Percentiles rank a stretch among this genome's conserved stretches.
Conservation (phyloP, 192 early-diverging fungal species). For the Glomus cerebriforme region DNA sequence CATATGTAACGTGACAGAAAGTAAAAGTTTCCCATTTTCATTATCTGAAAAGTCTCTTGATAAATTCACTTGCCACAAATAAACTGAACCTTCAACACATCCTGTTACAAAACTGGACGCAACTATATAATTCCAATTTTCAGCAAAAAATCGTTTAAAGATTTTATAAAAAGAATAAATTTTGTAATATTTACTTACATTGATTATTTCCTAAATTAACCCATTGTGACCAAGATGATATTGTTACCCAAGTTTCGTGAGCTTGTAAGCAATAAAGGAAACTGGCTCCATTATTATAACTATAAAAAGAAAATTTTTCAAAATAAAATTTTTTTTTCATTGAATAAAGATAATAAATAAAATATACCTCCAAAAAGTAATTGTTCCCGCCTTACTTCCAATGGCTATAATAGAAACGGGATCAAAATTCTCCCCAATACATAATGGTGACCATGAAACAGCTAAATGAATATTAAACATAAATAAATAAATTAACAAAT, state of each 20-base stretch:
- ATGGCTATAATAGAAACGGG: conserved; percentile 24
- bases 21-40: background rate
- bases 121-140: background rate
- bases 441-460: conserved; percentile 25
- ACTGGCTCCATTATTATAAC: conserved; percentile 16
- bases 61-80: conserved; percentile 16
- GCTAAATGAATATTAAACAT: conserved; percentile 1
- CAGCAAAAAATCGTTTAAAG: background rate
- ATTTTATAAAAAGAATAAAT: background rate
- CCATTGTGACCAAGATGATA: conserved; percentile 24
- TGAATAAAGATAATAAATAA: background rate
- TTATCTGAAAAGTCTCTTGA: background rate
- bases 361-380: conserved; percentile 27
- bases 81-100: conserved; percentile 25
- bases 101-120: conserved; percentile 12
- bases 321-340: background rate
- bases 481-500: too few relatives aligned
- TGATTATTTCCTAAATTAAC: background rate
- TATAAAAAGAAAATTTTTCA: background rate
- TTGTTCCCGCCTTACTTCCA: conserved; percentile 28
- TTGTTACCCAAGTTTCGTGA: conserved; percentile 19
- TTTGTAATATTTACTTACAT: background rate
- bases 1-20: background rate
- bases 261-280: conserved; percentile 5
- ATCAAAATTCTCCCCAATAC: background rate